phyloP scores from a whole-genome alignment of 2,329 filamentous ascomycete genomes.

The Cryphonectria carpinicola region DNA sequence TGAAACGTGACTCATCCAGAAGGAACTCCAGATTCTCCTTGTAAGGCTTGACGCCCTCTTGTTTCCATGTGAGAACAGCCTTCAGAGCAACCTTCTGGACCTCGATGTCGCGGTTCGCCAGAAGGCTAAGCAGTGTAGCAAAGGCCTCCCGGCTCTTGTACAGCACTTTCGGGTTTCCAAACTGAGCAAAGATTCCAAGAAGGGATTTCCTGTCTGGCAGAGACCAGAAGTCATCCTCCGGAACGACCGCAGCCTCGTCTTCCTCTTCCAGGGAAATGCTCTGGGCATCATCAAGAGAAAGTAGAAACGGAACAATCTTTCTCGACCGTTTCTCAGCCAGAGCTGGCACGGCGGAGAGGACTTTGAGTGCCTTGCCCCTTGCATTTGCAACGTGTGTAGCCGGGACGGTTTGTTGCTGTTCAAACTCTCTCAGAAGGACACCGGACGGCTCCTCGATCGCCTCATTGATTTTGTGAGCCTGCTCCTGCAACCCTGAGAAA shows the following conservation, averaged over 20 bases:
- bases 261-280: slow-evolving; percentile 45
- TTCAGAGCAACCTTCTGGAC: slow-evolving; percentile 85
- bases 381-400: slow-evolving; percentile 56
- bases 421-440: slow-evolving; percentile 66
- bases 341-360: slow-evolving; percentile 72
- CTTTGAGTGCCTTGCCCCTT: slow-evolving; percentile 77
- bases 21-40: slow-evolving; percentile 85
- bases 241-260: slow-evolving; percentile 46
- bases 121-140: slow-evolving; percentile 70
- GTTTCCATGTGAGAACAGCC: slow-evolving; percentile 88
- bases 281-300: slow-evolving; percentile 73
- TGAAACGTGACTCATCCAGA: slow-evolving; percentile 87
- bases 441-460: slow-evolving; percentile 58
- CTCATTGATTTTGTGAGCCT: slow-evolving; percentile 55
- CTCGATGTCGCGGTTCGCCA: slow-evolving; percentile 88
- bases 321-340: slow-evolving; percentile 87
- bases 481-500: slow-evolving; percentile 60
- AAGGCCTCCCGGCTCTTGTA: slow-evolving; percentile 80
- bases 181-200: slow-evolving; percentile 80
- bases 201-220: slow-evolving; percentile 83
- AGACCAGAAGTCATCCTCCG: slow-evolving; percentile 60
- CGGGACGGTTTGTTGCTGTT: slow-evolving; percentile 59
- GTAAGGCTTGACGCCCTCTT: slow-evolving; percentile 73
- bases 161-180: slow-evolving; percentile 82
- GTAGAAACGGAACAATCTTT: slow-evolving; percentile 80